These are phyloP conservation scores for Candida nitratophila DNA, from an alignment of 805 yeast species.

Conservation along the genomic window DNA sequence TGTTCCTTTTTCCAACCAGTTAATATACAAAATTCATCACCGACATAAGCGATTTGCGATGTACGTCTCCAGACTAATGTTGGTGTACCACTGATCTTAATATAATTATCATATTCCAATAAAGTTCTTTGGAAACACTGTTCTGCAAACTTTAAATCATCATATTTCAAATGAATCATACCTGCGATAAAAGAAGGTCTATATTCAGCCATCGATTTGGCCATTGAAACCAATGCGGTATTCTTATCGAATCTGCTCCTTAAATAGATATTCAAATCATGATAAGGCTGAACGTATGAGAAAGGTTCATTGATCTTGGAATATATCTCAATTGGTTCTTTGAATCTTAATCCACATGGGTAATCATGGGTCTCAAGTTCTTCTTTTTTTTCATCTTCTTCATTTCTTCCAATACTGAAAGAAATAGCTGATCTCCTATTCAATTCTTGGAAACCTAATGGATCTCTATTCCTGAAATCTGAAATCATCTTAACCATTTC, in stretches of 20 bases:
- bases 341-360: slow-evolving; percentile 36
- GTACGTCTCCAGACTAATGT: slow-evolving; percentile 94
- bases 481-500: slow-evolving; percentile 46
- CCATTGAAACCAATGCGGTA: slow-evolving; percentile 66
- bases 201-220: slow-evolving; percentile 82
- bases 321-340: slow-evolving; percentile 76
- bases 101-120: slow-evolving; percentile 80
- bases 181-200: slow-evolving; percentile 92
- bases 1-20: slow-evolving; percentile 86
- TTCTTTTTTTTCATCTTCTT: slow-evolving; percentile 25
- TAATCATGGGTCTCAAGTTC: not conserved
- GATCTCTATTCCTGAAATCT: slow-evolving; percentile 31
- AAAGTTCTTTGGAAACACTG: slow-evolving; percentile 92
- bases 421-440: slow-evolving; percentile 34
- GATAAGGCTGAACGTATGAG: slow-evolving; percentile 87
- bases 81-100: slow-evolving; percentile 84
- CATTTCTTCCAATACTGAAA: slow-evolving; percentile 39
- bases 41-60: slow-evolving; percentile 91
- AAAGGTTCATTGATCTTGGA: slow-evolving; percentile 69
- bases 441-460: slow-evolving; percentile 28
- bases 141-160: slow-evolving; percentile 90
- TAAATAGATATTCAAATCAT: slow-evolving; percentile 68
- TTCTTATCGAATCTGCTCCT: slow-evolving; percentile 60
- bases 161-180: slow-evolving; percentile 80
- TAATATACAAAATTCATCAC: slow-evolving; percentile 84